A percentile compares a stretch with the other conserved stretches of the same genome.
Evolutionary conservation across 2,329 filamentous ascomycete species (phyloP).

Genomic region (Arthrobotrys entomopaga): DNA sequence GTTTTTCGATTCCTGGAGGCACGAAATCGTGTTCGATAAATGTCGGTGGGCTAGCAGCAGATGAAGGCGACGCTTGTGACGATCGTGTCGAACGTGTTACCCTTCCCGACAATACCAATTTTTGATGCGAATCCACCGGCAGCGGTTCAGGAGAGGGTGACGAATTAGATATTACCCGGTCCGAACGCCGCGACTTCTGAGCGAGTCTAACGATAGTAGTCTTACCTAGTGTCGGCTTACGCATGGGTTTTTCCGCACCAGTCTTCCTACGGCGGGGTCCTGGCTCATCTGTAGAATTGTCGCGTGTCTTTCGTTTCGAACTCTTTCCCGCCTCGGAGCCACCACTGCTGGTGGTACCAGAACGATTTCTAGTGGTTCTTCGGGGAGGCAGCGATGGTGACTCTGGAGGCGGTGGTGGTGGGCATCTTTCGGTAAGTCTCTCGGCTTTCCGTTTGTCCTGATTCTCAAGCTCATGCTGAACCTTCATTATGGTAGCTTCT

Average conservation of each 20-base stretch:
- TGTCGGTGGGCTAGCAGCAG: slow-evolving; percentile 9
- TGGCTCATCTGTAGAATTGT: slow-evolving; percentile 43
- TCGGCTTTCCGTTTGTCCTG: slow-evolving; percentile 38
- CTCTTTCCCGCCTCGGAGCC: slow-evolving; percentile 25
- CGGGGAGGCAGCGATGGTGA: slow-evolving; percentile 2
- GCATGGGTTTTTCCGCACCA: neutral
- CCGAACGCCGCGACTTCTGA: slow-evolving; percentile 45
- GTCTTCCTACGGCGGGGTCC: slow-evolving; percentile 38
- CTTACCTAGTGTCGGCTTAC: slow-evolving; percentile 10
- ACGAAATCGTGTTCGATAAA: neutral
- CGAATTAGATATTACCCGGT: slow-evolving; percentile 12
- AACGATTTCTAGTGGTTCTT: slow-evolving; percentile 29
- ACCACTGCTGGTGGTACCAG: slow-evolving; percentile 44
- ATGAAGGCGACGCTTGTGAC: slow-evolving; percentile 34
- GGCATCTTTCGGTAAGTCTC: slow-evolving; percentile 21
- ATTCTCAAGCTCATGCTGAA: slow-evolving; percentile 28
- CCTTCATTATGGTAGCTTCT: slow-evolving; percentile 29
- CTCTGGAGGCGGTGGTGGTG: neutral
- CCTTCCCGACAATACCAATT: slow-evolving; percentile 33
- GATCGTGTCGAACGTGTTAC: slow-evolving; percentile 34
- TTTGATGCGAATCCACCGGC: slow-evolving; percentile 3
- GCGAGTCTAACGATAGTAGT: slow-evolving; percentile 20
- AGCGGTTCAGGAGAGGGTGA: slow-evolving; percentile 19
- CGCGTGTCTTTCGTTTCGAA: slow-evolving; percentile 47
- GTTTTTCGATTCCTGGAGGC: slow-evolving; percentile 5